A percentile compares a stretch with the other conserved stretches of the same genome.
These are phyloP conservation scores for Teunomyces aglyptinius DNA, from an alignment of 805 yeast genomes.

Conservation along the genomic window DNA sequence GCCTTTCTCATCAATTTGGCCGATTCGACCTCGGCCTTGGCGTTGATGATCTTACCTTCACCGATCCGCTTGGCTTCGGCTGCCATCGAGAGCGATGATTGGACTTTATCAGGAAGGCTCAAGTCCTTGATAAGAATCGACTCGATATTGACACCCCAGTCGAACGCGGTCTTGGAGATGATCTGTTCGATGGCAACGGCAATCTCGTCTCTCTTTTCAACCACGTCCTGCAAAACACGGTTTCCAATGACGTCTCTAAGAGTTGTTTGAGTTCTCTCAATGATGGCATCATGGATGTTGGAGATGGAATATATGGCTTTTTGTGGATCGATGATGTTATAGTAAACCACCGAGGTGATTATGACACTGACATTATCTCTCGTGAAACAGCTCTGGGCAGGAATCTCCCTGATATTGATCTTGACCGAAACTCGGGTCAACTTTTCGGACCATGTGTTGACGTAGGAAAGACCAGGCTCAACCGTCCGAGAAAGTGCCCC, in stretches of 20 bases:
- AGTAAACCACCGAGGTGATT: slow-evolving; percentile 66
- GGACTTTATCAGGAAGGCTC: slow-evolving; percentile 51
- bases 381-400: slow-evolving; percentile 69
- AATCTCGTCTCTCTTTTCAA: slow-evolving; percentile 69
- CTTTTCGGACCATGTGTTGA: slow-evolving; percentile 63
- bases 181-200: slow-evolving; percentile 63
- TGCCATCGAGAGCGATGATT: slow-evolving; percentile 64
- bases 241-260: slow-evolving; percentile 70
- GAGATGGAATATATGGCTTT: slow-evolving; percentile 59
- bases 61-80: slow-evolving; percentile 76
- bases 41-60: slow-evolving; percentile 72
- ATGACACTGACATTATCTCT: slow-evolving; percentile 62
- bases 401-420: slow-evolving; percentile 60
- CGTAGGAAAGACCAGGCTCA: slow-evolving; percentile 66
- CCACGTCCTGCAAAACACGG: slow-evolving; percentile 64
- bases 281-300: slow-evolving; percentile 53
- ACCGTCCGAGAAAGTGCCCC: slow-evolving; percentile 64
- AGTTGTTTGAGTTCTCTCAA: slow-evolving; percentile 71
- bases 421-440: slow-evolving; percentile 51
- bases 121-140: slow-evolving; percentile 68
- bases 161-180: slow-evolving; percentile 58
- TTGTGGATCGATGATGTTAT: slow-evolving; percentile 65
- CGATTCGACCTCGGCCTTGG: slow-evolving; percentile 72
- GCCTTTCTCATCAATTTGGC: slow-evolving; percentile 78
- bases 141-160: slow-evolving; percentile 72